These are phyloP conservation scores for Penicillium sclerotiorum DNA, from an alignment of 2,329 filamentous ascomycete genomes.

Conservation along the genomic window DNA sequence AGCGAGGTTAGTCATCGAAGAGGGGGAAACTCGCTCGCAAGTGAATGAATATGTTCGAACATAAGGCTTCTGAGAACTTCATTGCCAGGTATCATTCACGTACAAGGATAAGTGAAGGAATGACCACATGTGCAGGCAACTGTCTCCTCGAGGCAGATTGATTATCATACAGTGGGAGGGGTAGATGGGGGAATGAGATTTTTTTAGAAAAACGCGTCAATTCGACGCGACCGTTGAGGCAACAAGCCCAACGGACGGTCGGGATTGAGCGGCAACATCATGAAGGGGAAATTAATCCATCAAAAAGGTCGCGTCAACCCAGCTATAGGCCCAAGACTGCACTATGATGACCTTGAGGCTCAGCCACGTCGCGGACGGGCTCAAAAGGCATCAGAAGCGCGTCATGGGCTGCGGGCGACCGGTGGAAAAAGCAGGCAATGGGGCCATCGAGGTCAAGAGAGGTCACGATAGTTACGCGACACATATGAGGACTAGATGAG, in stretches of 20 bases:
- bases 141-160: slow-evolving; percentile 13
- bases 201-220: slow-evolving; percentile 35
- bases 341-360: slow-evolving; percentile 3
- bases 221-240: slow-evolving; percentile 29
- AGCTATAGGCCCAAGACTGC: slow-evolving; percentile 1
- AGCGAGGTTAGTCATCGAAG: slow-evolving; percentile 24
- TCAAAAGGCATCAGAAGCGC: slow-evolving; percentile 25
- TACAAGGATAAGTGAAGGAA: slow-evolving; percentile 6
- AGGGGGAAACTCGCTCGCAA: slow-evolving; percentile 6
- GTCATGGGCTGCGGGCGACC: slow-evolving; percentile 31
- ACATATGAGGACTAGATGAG: slow-evolving; percentile 14
- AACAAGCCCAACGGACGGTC: background rate
- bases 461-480: slow-evolving; percentile 11
- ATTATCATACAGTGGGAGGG: slow-evolving; percentile 15
- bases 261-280: slow-evolving; percentile 7
- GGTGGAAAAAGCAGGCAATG: slow-evolving; percentile 23
- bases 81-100: background rate
- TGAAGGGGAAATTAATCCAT: background rate
- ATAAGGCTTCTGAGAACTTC: no score
- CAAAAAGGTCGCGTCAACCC: background rate
- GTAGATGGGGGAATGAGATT: slow-evolving; percentile 23
- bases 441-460: slow-evolving; percentile 15
- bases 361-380: background rate
- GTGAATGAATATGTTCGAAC: background rate
- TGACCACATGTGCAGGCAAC: background rate